Evolutionary conservation across 768 basidiomycete species (phyloP).

Genomic region (Lactarius pseudohatsudake): DNA sequence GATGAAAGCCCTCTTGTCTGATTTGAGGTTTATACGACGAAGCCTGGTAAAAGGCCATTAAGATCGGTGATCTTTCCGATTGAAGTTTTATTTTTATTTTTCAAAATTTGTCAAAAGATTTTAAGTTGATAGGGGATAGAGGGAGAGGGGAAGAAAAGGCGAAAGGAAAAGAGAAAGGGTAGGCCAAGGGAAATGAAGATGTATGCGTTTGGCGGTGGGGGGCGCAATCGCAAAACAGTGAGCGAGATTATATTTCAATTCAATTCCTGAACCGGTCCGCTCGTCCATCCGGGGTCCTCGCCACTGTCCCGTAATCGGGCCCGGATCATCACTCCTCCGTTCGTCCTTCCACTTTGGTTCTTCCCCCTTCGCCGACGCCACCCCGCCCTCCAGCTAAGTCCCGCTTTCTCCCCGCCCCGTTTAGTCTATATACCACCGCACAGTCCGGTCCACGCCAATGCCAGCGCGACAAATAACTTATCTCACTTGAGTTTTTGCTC

Average conservation of each 20-base stretch:
- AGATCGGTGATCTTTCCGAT: slow-evolving; percentile 20
- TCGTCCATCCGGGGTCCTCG: slow-evolving; percentile 22
- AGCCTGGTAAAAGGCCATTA: slow-evolving; percentile 40
- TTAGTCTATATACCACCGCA: not conserved
- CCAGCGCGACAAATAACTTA: no score
- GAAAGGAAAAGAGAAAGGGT: not conserved
- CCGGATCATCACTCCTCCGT: slow-evolving; percentile 27
- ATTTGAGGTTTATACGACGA: slow-evolving; percentile 56
- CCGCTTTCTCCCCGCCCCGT: not conserved
- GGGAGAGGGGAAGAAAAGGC: not conserved
- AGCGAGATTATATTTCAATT: slow-evolving; percentile 17
- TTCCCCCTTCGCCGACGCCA: slow-evolving; percentile 23
- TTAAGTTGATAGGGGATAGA: slow-evolving; percentile 1
- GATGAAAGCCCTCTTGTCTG: slow-evolving; percentile 73
- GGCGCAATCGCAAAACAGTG: not conserved
- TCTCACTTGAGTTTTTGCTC: not conserved
- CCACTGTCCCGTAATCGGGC: slow-evolving; percentile 12
- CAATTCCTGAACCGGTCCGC: slow-evolving; percentile 13
- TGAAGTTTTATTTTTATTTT: not conserved
- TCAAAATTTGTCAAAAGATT: not conserved
- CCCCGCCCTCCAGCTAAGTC: slow-evolving; percentile 19
- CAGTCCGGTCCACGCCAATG: no score
- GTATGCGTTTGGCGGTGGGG: not conserved
- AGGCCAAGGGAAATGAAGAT: not conserved
- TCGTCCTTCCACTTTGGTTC: slow-evolving; percentile 8